Base-by-base conservation (phyloP, 2,329 filamentous ascomycete species). In the Trichoderma koningiopsis region DNA sequence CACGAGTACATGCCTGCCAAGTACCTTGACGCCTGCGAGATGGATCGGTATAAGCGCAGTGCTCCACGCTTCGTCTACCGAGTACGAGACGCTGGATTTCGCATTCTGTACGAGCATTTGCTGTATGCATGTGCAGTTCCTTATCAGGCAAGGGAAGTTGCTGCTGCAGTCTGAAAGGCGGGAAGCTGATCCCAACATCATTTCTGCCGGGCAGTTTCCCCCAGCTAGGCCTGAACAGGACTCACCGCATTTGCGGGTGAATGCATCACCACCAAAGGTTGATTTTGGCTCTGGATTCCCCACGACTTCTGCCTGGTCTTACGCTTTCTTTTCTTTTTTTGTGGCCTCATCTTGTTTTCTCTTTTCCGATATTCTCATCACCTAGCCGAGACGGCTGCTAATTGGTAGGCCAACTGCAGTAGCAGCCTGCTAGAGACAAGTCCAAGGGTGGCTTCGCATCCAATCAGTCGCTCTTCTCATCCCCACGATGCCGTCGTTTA, bases 401-500 rank as follows among this genome's bases (percentile, higher is more conserved):
- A 33, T 47, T 49, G 47, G 33, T 55, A 33, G 61, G 52, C 27
- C 22, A 19, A 55, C 52, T 27, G 24, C 27, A 65, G 24, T 37
- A 47, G 62, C 53, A 61, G 35, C 35, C 37, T 19, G 29, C 55
- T 57, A 35, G 53, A 65, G 53, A 57, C 62, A 35, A 27, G 24
- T 13, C n/a, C 11, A 40, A 43, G 31, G 24, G 35, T 19, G 22
- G 27, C 37, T 14, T 29, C 24, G 27, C 27, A 52, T 59, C 40
- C 63, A 67, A 67, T 59, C 63, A 59, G 49, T 29, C 53, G n/a
- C 22, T 24, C 40, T 22, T 37, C 33, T 66, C 22, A 53, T 64
- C 40, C 22, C 37, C 55, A 29, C 53, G 53, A 43, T 66, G 63
- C 63, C 55, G 59, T 59, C 63, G 63, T 59, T 43, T 55, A 24